Evolutionary conservation across 1,284 basidiomycete species (phyloP).

Genomic region (Trametes versicolor): DNA sequence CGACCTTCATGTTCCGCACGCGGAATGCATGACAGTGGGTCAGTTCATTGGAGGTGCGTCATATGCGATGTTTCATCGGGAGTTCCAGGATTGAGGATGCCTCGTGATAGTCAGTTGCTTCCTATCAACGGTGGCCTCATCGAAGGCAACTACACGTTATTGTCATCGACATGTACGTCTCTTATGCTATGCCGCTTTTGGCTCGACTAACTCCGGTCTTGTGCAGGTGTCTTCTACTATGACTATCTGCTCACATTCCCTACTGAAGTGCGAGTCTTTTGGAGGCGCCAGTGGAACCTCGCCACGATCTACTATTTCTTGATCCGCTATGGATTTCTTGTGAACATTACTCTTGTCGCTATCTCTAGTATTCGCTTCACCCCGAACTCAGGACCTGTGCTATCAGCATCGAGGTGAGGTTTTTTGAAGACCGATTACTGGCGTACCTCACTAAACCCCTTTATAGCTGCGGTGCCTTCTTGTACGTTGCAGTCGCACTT

Average conservation of each 20-base stretch:
- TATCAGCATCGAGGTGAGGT: neutral
- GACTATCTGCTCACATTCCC: constrained; percentile 7
- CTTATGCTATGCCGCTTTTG: neutral
- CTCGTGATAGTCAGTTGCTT: neutral
- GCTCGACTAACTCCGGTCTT: neutral
- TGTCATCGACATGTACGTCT: neutral
- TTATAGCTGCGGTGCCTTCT: neutral
- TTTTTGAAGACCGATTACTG: neutral
- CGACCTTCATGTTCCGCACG: neutral
- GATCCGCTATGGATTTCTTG: constrained; percentile 5
- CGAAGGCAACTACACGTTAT: constrained; percentile 2
- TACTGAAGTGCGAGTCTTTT: constrained; percentile 1
- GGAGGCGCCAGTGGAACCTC: neutral
- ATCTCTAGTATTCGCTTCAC: constrained; percentile 3
- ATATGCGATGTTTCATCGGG: neutral
- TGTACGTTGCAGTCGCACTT: neutral
- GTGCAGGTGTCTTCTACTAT: constrained; percentile 5
- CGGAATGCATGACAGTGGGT: neutral
- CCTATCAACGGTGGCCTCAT: constrained; percentile 5
- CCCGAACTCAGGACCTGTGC: neutral
- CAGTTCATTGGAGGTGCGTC: constrained; percentile 1
- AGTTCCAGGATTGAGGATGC: no score
- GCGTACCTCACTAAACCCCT: no score
- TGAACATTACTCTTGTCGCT: neutral
- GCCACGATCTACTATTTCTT: neutral